Evolutionary conservation across 306 rosid genomes (phyloP).

Genomic region (Fagus crenata): DNA sequence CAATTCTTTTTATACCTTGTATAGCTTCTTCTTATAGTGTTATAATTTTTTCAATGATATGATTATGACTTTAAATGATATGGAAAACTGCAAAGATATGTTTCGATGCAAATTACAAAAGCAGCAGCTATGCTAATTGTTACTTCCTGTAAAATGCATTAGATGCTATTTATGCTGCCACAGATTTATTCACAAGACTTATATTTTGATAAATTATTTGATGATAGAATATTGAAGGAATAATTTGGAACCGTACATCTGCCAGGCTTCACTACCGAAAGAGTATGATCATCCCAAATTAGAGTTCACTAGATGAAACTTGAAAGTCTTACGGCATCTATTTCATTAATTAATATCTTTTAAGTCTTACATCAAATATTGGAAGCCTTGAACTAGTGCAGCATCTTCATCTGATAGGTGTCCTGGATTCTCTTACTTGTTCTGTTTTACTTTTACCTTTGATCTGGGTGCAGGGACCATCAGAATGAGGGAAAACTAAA

Average conservation of each 20-base stretch:
- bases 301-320: not conserved
- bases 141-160: not conserved
- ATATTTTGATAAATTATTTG: no score
- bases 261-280: not conserved
- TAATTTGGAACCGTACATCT: not conserved
- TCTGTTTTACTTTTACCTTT: not conserved
- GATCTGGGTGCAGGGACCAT: not conserved
- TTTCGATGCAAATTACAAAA: not conserved
- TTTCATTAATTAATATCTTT: no score
- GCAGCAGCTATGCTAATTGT: not conserved
- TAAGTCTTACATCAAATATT: not conserved
- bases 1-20: not conserved
- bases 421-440: not conserved
- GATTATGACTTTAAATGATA: not conserved
- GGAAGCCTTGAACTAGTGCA: not conserved
- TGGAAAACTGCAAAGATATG: not conserved
- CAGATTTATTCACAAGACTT: no score
- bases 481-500: not conserved
- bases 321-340: not conserved
- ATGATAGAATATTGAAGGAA: not conserved
- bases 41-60: not conserved
- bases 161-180: not conserved
- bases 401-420: not conserved
- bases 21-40: not conserved
- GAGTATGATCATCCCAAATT: not conserved